Conservation (phyloP, 805 yeast species). For the Barnettozyma siamensis region DNA sequence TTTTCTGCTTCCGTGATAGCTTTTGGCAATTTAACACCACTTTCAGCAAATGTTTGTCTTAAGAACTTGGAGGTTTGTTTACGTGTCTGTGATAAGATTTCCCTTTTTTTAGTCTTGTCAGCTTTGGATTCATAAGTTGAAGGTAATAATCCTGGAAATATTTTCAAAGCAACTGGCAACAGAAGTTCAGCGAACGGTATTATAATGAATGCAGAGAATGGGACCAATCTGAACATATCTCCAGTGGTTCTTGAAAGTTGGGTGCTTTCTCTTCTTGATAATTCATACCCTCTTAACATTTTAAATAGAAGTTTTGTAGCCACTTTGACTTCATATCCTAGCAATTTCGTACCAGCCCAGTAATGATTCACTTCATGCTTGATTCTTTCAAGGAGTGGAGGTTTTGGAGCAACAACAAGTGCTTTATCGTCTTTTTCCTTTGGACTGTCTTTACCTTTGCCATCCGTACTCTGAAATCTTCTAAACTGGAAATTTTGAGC, state of each 20-base stretch:
- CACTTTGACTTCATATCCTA: constrained; percentile 84
- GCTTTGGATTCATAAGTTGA: constrained; percentile 77
- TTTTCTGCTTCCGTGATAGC: constrained; percentile 66
- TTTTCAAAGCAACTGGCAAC: constrained; percentile 79
- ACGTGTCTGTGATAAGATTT: constrained; percentile 56
- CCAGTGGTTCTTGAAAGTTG: constrained; percentile 83
- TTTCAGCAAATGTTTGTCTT: constrained; percentile 58
- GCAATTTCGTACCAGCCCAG: constrained; percentile 92
- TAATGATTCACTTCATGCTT: constrained; percentile 88
- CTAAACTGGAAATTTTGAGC: neutral
- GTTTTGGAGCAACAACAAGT: constrained; percentile 29
- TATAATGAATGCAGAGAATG: constrained; percentile 83
- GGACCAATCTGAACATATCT: constrained; percentile 84
- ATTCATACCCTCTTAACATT: constrained; percentile 83
- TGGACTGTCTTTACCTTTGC: neutral
- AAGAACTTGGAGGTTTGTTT: constrained; percentile 55
- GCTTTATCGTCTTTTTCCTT: neutral
- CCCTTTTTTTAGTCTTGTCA: constrained; percentile 54
- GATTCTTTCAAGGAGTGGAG: constrained; percentile 71
- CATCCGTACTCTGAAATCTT: constrained; percentile 1
- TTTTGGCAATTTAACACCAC: constrained; percentile 64
- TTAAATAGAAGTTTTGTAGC: constrained; percentile 77
- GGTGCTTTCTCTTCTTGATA: constrained; percentile 82
- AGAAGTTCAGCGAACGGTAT: constrained; percentile 93
- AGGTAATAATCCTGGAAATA: constrained; percentile 93